Base-by-base conservation (phyloP, 2,329 filamentous ascomycete species). In the Colletotrichum eremochloae region DNA sequence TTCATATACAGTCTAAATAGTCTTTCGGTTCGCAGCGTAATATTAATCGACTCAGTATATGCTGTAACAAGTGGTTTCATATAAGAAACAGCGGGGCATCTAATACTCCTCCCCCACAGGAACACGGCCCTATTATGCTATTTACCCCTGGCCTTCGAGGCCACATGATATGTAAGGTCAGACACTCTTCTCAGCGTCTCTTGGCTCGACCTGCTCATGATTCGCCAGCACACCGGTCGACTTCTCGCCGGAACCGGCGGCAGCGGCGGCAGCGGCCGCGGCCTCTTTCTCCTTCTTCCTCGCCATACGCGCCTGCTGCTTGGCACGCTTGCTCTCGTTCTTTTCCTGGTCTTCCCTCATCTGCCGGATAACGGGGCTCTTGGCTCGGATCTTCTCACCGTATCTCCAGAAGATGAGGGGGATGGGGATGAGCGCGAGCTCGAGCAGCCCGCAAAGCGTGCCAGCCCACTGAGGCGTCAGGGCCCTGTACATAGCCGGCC, bases 401-500 rank as follows among this genome's bases (percentile, higher is more conserved):
- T 88, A 91, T 40, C 84, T 84, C 80, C 94, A 96, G 77, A 97
- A 96, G 0, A 94, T 85, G 68, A 96, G 88, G 0, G 94, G 94
- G 58, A 96, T 95, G 0, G 94, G 94, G 20, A 96, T 92, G 76
- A 94, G 88, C 0, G 86, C 83, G 1, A 94, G 88, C 76, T 96
- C 93, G 2, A 97, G 82, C 64, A 95, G 77, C 0, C 92, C 93
- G 3, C 96, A 84, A 58, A 96, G 82, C 0, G 93, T 95, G 0
- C 92, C 93, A 0, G 93, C 91, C 94, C 94, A 96, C 74, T 94
- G 92, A 0, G 93, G 90, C 0, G 92, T 91, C 12, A 97, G 83
- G 0, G 84, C 83, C 1, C 78, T 78, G 79, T 96, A 97, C 88
- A 97, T 91, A 33, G 86, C 85, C 0, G 92, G 87, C 0, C 93